phyloP scores from a whole-genome alignment of 2,329 filamentous ascomycete species.

The Fusarium pseudoanthophilum region DNA sequence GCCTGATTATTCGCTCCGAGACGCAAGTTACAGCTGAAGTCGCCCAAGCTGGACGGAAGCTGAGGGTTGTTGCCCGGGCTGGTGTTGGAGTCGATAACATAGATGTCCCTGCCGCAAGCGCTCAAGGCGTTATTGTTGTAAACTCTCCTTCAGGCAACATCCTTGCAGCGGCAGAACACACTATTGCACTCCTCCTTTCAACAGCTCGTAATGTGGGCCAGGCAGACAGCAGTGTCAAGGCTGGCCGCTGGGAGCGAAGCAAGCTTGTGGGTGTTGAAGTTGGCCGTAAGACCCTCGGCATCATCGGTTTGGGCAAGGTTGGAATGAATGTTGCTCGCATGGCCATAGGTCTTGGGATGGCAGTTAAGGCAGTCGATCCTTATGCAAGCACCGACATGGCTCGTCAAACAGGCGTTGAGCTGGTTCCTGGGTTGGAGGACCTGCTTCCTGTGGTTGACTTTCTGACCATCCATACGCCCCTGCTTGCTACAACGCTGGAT shows the following conservation, averaged over 20 bases:
- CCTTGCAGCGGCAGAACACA: conserved; percentile 82
- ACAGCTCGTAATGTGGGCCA: conserved; percentile 78
- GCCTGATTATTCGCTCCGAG: conserved; percentile 82
- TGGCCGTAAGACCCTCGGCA: conserved; percentile 78
- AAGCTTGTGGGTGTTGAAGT: conserved; percentile 81
- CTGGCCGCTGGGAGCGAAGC: conserved; percentile 79
- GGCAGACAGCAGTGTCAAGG: conserved; percentile 75
- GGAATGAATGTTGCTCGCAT: conserved; percentile 84
- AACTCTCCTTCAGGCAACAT: conserved; percentile 86
- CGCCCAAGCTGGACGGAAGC: conserved; percentile 71
- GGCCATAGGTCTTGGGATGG: conserved; percentile 81
- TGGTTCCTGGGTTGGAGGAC: conserved; percentile 66
- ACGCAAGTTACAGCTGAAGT: conserved; percentile 80
- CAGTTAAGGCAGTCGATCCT: conserved; percentile 78
- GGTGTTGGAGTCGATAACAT: conserved; percentile 89
- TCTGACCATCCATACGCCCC: conserved; percentile 82
- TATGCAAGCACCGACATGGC: conserved; percentile 81
- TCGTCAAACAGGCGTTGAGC: conserved; percentile 71
- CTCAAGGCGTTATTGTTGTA: conserved; percentile 80
- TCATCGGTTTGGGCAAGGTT: conserved; percentile 85
- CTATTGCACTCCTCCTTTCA: conserved; percentile 77
- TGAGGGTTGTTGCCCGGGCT: conserved; percentile 82
- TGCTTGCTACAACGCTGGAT: conserved; percentile 80
- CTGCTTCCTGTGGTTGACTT: conserved; percentile 78
- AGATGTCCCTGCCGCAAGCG: conserved; percentile 77